Percentiles rank a stretch among this genome's conserved stretches.
Conservation (phyloP, 768 basidiomycete genomes). For the Serpula lacrymans region DNA sequence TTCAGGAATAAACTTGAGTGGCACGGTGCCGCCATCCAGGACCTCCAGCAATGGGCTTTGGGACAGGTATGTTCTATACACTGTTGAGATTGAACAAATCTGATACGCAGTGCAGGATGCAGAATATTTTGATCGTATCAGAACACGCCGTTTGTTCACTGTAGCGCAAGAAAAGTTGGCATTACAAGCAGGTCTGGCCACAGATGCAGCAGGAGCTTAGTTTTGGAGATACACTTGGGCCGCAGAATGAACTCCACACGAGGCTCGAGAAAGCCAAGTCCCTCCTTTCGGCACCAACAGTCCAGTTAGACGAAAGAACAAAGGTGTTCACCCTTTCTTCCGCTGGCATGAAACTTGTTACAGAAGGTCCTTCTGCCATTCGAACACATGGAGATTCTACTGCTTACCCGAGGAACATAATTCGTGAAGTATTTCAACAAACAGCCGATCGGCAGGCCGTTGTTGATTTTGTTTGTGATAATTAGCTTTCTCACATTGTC, state of each 20-base stretch:
- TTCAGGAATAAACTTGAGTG: not conserved
- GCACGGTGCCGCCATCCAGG: not conserved
- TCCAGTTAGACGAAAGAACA: not conserved
- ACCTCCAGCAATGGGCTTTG: not conserved
- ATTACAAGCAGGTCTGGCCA: not conserved
- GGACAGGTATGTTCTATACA: not conserved
- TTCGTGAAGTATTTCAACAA: too few relatives aligned
- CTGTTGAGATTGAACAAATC: not conserved
- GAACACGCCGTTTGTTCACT: not conserved
- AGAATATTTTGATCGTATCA: not conserved
- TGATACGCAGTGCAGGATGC: constrained; percentile 1
- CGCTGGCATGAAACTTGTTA: not conserved
- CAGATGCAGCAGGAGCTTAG: not conserved
- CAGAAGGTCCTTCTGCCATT: not conserved
- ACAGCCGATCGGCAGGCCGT: too few relatives aligned
- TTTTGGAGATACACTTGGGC: not conserved
- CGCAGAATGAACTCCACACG: not conserved
- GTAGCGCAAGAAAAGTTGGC: constrained; percentile 1
- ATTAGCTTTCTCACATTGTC: too few relatives aligned
- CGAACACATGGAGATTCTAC: not conserved
- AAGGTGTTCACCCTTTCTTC: not conserved
- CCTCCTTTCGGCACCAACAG: not conserved
- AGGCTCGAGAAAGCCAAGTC: not conserved
- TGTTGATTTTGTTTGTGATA: too few relatives aligned
- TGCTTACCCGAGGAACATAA: too few relatives aligned